Percentiles rank a stretch among this genome's conserved stretches.
These are phyloP conservation scores for Penicillium sp. DNA, from an alignment of 2,329 filamentous ascomycete genomes.

Conservation along the genomic window DNA sequence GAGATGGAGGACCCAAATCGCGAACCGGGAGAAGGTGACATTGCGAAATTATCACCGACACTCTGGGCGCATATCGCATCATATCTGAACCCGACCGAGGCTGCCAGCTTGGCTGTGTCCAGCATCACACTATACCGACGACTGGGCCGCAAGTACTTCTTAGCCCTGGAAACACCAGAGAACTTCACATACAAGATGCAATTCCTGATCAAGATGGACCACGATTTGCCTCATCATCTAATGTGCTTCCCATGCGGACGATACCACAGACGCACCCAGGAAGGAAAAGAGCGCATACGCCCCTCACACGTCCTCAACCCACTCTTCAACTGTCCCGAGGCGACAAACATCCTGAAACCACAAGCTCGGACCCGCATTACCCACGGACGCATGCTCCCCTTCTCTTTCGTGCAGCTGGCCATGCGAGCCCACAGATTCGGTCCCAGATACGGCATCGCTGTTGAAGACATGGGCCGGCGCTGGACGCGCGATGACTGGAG, in stretches of 20 bases:
- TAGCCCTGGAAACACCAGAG: slow-evolving; percentile 37
- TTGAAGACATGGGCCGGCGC: slow-evolving; percentile 47
- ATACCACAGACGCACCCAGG: slow-evolving; percentile 52
- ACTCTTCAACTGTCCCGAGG: slow-evolving; percentile 53
- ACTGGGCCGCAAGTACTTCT: slow-evolving; percentile 41
- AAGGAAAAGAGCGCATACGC: slow-evolving; percentile 51
- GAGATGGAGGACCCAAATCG: slow-evolving; percentile 20
- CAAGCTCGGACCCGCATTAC: slow-evolving; percentile 52
- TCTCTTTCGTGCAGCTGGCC: slow-evolving; percentile 55
- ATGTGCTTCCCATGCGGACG: slow-evolving; percentile 55
- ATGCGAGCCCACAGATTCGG: slow-evolving; percentile 48
- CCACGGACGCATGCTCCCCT: slow-evolving; percentile 52
- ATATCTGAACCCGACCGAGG: slow-evolving; percentile 44
- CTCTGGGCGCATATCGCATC: slow-evolving; percentile 46
- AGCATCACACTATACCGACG: slow-evolving; percentile 45
- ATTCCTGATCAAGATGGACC: slow-evolving; percentile 51
- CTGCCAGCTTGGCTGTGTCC: slow-evolving; percentile 47
- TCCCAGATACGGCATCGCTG: slow-evolving; percentile 45
- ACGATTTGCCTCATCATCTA: slow-evolving; percentile 50
- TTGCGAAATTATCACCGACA: slow-evolving; percentile 43
- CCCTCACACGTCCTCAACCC: slow-evolving; percentile 53
- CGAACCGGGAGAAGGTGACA: slow-evolving; percentile 37
- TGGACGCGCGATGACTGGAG: slow-evolving; percentile 54
- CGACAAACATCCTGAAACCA: slow-evolving; percentile 44
- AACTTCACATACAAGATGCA: slow-evolving; percentile 46